Evolutionary conservation across 2,329 filamentous ascomycete species (phyloP).

Genomic region (Colletotrichum horii): DNA sequence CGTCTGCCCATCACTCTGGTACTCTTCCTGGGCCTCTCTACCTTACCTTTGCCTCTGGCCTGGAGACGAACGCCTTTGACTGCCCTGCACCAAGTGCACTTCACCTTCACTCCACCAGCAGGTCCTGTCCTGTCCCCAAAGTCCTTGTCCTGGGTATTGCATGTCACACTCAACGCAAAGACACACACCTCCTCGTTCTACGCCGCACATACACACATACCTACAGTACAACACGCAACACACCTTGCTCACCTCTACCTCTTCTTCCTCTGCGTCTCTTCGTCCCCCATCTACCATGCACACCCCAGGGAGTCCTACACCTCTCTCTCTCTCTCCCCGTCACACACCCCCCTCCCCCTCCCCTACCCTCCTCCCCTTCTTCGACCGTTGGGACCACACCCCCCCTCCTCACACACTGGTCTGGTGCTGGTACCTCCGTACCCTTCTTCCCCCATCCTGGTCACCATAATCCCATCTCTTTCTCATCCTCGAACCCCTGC

Average conservation of each 20-base stretch:
- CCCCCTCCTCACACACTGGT: slow-evolving; percentile 2
- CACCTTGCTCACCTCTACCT: not conserved
- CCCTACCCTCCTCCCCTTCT: not conserved
- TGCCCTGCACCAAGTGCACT: too few relatives aligned
- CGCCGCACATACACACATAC: not conserved
- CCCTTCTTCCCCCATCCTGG: slow-evolving; percentile 12
- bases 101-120: not conserved
- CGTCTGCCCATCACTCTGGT: slow-evolving; percentile 3
- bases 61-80: not conserved
- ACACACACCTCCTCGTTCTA: not conserved
- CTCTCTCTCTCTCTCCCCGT: not conserved
- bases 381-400: not conserved
- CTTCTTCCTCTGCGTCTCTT: not conserved
- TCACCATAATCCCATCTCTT: slow-evolving; percentile 11
- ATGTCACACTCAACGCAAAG: not conserved
- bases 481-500: slow-evolving; percentile 12
- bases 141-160: not conserved
- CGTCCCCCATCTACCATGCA: not conserved
- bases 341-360: not conserved
- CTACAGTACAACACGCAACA: not conserved
- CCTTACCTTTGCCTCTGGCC: not conserved
- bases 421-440: slow-evolving; percentile 10
- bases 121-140: not conserved
- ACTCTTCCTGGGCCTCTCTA: not conserved
- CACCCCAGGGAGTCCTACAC: not conserved